Conservation (phyloP, 208 protist genomes). For the Leishmania tropica region DNA sequence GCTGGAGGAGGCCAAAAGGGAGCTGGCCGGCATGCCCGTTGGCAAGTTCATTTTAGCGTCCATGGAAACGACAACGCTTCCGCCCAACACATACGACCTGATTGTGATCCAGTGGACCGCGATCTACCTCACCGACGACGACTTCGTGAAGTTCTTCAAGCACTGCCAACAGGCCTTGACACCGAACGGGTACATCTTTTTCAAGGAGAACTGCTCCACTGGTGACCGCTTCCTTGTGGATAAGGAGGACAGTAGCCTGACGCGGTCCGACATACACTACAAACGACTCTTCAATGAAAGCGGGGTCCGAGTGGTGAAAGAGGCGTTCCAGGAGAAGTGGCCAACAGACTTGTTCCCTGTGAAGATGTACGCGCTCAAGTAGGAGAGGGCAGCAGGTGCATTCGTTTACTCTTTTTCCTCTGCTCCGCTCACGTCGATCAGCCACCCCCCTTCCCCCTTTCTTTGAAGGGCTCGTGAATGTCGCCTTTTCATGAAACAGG, state of each 20-base stretch:
- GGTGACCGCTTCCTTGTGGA: constrained; percentile 80
- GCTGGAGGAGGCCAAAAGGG: constrained; percentile 82
- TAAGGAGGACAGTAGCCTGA: constrained; percentile 90
- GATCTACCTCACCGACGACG: constrained; percentile 93
- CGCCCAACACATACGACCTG: constrained; percentile 79
- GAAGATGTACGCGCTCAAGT: constrained; percentile 91
- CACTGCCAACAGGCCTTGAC: constrained; percentile 76
- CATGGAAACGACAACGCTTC: constrained; percentile 77
- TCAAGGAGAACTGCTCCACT: constrained; percentile 90
- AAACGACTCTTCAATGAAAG: constrained; percentile 76
- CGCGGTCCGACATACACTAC: constrained; percentile 88
- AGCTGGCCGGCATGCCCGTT: constrained; percentile 69
- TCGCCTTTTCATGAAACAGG: neutral
- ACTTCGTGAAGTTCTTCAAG: constrained; percentile 88
- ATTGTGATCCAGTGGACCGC: constrained; percentile 94
- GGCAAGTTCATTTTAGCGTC: constrained; percentile 82
- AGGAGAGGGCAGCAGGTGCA: constrained; percentile 5
- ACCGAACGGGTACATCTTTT: constrained; percentile 88
- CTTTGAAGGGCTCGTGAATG: neutral
- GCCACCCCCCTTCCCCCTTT: neutral
- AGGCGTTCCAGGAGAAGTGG: constrained; percentile 78
- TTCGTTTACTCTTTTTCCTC: neutral
- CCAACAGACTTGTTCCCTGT: constrained; percentile 77
- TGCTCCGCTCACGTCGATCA: neutral
- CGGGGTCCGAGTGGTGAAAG: constrained; percentile 66